Conservation (phyloP, 1,139 yeast species). For the Nakaseomyces glabratus region DNA sequence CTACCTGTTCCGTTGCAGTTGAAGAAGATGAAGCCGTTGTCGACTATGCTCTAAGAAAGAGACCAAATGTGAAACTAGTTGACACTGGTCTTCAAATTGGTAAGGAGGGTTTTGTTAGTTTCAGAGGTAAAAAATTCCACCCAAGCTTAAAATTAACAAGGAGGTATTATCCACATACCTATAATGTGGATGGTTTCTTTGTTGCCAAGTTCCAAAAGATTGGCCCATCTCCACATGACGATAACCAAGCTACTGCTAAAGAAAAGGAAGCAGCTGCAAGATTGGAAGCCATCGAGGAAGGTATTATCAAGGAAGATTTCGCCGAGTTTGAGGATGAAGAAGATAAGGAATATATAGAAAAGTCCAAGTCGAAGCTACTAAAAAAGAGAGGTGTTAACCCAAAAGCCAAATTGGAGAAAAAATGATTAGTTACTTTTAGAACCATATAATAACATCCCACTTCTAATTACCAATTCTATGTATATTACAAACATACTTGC, state of each 20-base stretch:
- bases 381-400: slow-evolving; percentile 80
- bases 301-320: slow-evolving; percentile 77
- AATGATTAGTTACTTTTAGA: not conserved
- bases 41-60: slow-evolving; percentile 91
- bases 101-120: slow-evolving; percentile 89
- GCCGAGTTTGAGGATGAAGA: slow-evolving; percentile 71
- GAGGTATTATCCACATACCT: slow-evolving; percentile 96
- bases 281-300: slow-evolving; percentile 63
- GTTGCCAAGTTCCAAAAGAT: slow-evolving; percentile 94
- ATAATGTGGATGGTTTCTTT: slow-evolving; percentile 96
- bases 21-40: slow-evolving; percentile 98
- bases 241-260: slow-evolving; percentile 78
- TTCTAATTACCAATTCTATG: slow-evolving; percentile 1
- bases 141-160: slow-evolving; percentile 71
- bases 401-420: slow-evolving; percentile 27
- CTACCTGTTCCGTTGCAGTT: slow-evolving; percentile 96
- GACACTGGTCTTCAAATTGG: slow-evolving; percentile 93
- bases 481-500: slow-evolving; percentile 6
- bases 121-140: slow-evolving; percentile 86
- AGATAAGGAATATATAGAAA: slow-evolving; percentile 67
- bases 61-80: slow-evolving; percentile 92
- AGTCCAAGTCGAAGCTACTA: slow-evolving; percentile 61
- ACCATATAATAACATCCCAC: not conserved
- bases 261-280: slow-evolving; percentile 78
- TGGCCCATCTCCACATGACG: slow-evolving; percentile 76